A percentile compares a stretch with the other conserved stretches of the same genome.
Evolutionary conservation across 441 rosid species (phyloP).

Genomic region (Pelargonium fulgidum): DNA sequence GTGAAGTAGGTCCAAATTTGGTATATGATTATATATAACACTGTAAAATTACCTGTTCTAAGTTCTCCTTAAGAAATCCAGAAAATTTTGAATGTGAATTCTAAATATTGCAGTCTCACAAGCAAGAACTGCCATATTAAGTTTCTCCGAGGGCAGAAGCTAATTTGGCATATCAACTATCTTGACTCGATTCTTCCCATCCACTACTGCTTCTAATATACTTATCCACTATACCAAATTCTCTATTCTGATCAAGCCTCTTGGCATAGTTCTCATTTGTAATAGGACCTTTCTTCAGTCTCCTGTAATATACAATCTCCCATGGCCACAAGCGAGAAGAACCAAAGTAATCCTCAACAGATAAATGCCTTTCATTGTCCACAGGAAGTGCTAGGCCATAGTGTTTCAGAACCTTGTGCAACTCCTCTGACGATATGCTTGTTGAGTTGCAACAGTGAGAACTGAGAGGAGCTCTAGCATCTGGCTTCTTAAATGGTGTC

Average conservation of each 20-base stretch:
- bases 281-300: slow-evolving; percentile 45
- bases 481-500: slow-evolving; percentile 17
- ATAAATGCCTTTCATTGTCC: slow-evolving; percentile 28
- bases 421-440: slow-evolving; percentile 35
- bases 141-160: slow-evolving; percentile 3
- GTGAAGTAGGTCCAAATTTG: slow-evolving; percentile 10
- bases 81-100: slow-evolving; percentile 12
- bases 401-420: slow-evolving; percentile 38
- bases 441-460: slow-evolving; percentile 16
- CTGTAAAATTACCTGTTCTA: slow-evolving; percentile 27
- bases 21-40: slow-evolving; percentile 10
- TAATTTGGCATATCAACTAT: slow-evolving; percentile 17
- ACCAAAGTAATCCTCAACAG: slow-evolving; percentile 38
- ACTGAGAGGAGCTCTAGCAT: slow-evolving; percentile 20
- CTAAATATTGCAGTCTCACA: slow-evolving; percentile 17
- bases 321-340: slow-evolving; percentile 53
- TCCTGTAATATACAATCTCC: slow-evolving; percentile 41
- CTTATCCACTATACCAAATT: slow-evolving; percentile 41
- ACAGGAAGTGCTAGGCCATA: slow-evolving; percentile 33
- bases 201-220: slow-evolving; percentile 45
- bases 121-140: slow-evolving; percentile 6
- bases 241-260: slow-evolving; percentile 39
- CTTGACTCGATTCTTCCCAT: slow-evolving; percentile 32
- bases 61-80: slow-evolving; percentile 20
- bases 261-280: slow-evolving; percentile 39